Base-by-base conservation (phyloP, 306 rosid genomes). In the Spatholobus suberectus region DNA sequence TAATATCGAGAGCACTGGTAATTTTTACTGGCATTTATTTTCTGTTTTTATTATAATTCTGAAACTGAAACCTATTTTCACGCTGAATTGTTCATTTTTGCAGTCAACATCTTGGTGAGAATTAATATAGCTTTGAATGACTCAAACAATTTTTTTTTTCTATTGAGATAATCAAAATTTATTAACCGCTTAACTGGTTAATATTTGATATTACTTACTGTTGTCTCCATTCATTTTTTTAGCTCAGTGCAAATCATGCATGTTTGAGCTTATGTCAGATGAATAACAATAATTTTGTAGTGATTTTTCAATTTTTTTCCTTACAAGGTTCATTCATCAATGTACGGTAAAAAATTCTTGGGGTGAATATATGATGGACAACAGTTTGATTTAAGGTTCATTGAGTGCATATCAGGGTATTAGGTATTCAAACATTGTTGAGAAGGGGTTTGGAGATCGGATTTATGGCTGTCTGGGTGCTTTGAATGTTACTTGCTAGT, bases 1-100 rank as follows among this genome's bases (percentile, higher is more conserved):
- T 96, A 72, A 96, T 96, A 85, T 94, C 99, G 3, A 89, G 97
- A 80, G 99, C 99, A 70, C 86, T 96, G 96, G 99, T 96, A 91
- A 85, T 71, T 72, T 61, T 77, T 55, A 10, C 73, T 57, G 70
- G 40, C 79, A 14, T 78, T 49, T 84, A 81, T 1, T 12, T 43
- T 2, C 54, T 57, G 24, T 20, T 40, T 76, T 67, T 75, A 44
- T 20, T 23, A 5, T 29, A n/a, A 15, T 15, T 66, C 79, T 27
- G 32, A 35, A 43, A 54, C 40, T 70, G 38, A 62, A 80, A 61
- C 52, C 29, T 51, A 6, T 15, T 43, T 75, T 69, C 72, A 21
- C 71, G 65, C 76, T 82, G 51, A 47, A 15, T 78, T 74, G 70
- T 44, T 83, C 55, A 13, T 20, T 73, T 73, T 65, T 20, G 58